Base-by-base conservation (phyloP, 139 green algal genomes). In the Chara braunii region DNA sequence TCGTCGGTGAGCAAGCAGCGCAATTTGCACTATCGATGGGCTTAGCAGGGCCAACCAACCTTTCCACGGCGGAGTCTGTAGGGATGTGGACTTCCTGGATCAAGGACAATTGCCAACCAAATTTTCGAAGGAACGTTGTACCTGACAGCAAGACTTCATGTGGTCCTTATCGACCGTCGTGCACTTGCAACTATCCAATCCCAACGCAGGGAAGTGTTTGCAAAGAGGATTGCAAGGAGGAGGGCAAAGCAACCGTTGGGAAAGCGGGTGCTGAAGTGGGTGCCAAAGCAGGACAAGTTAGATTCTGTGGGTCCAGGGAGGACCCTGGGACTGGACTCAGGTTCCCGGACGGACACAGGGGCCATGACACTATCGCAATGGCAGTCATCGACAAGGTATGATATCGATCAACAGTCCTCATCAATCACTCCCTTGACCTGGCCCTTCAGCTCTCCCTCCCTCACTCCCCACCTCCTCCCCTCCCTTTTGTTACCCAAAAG, bases 281-380 rank as follows among this genome's bases (percentile, higher is more conserved):
- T n/a, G n/a, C n/a, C n/a, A n/a, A n/a, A n/a, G n/a, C n/a, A n/a
- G n/a, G n/a, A n/a, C n/a, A n/a, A n/a, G n/a, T n/a, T n/a, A n/a
- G n/a, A n/a, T n/a, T n/a, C n/a, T n/a, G n/a, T n/a, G n/a, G n/a
- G n/a, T n/a, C n/a, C n/a, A n/a, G n/a, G n/a, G n/a, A n/a, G n/a
- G n/a, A n/a, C n/a, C n/a, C n/a, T n/a, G n/a, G n/a, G n/a, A n/a
- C n/a, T n/a, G n/a, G n/a, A n/a, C n/a, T 5, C 8, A 5, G 52
- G 5, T 5, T 14, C 52, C 26, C 8, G 52, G 18, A 34, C 11
- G 52, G 43, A 9, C 8, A 14, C 8, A 8, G 56, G 18, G n/a
- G 36, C 56, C 85, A 91, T 55, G 85, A 91, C 72, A 91, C 85
- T 0, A 90, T 91, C 9, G 68, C 81, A 2, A 84, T 92, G 77